Base-by-base conservation (phyloP, 495 filamentous ascomycete genomes). In the Trichoderma gamsii region DNA sequence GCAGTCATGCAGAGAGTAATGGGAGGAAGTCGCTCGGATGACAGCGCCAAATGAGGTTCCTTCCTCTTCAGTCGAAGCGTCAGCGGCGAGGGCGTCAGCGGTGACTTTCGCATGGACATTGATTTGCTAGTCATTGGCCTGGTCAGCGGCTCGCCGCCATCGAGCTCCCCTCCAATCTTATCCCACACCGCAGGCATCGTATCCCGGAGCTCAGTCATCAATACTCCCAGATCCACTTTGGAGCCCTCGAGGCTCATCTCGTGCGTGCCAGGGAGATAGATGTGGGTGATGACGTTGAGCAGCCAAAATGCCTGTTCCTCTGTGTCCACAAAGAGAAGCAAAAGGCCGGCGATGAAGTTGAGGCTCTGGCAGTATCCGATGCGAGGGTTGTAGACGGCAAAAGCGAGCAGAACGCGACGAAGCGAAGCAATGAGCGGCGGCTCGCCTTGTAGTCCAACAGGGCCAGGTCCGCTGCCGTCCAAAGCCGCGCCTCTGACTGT, bases 361-460 rank as follows among this genome's bases (percentile, higher is more conserved):
- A 99, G 86, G 13, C 92, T 96, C 73, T 99, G 95, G 68, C 95
- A 98, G 74, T 99, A 99, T 23, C 95, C 95, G 72, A 97, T 91
- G 68, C 85, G 83, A 2, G 95, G 93, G 69, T 91, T 93, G 78
- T 96, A 89, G 35, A 96, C 84, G 8, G 95, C 88, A 76, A 97
- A 98, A 11, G 94, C 92, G 71, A 90, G 88, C 44, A 99, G 84
- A 11, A 98, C 92, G 29, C 91, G 87, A 23, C 95, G 88, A 2
- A 99, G 84, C 0, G 92, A 87, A 59, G 85, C 79, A 35, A 99
- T 86, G 71, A 97, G 91, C 9, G 87, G 81, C 0, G 89, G 90
- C 75, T 98, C 93, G 7, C 78, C 77, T 4, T 66, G 41, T 25
- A 61, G 5, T 2, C 56, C 56, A 32, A 61, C 56, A 8, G 81